A percentile compares a stretch with the other conserved stretches of the same genome.
Evolutionary conservation across 164 flowering plant species (phyloP).

Genomic region (Litsea cubeba): DNA sequence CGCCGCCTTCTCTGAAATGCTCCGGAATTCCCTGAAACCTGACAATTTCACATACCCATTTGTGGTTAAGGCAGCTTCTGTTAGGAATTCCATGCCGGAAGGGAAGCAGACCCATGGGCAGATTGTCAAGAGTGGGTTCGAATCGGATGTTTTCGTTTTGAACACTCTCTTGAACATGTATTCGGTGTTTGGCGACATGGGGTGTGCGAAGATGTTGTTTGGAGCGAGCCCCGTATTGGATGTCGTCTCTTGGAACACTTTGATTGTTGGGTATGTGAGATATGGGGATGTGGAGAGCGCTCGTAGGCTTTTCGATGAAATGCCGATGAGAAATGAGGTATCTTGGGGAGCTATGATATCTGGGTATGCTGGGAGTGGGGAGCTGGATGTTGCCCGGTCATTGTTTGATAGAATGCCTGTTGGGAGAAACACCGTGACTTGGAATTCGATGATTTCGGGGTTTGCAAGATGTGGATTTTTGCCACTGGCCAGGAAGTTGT

Average conservation of each 20-base stretch:
- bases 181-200: constrained; percentile 11
- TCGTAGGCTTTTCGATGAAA: constrained; percentile 26
- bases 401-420: constrained; percentile 28
- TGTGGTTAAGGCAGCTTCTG: constrained; percentile 17
- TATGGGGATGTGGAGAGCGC: constrained; percentile 24
- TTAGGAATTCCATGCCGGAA: neutral
- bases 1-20: constrained; percentile 15
- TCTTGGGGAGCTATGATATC: constrained; percentile 33
- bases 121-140: constrained; percentile 13
- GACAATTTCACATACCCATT: constrained; percentile 28
- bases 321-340: constrained; percentile 28
- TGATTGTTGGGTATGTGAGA: constrained; percentile 31
- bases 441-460: constrained; percentile 32
- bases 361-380: constrained; percentile 26
- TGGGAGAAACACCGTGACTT: constrained; percentile 16
- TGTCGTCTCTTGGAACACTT: constrained; percentile 33
- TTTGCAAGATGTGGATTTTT: constrained; percentile 19
- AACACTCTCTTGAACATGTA: constrained; percentile 23
- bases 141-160: constrained; percentile 15
- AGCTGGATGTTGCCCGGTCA: constrained; percentile 26
- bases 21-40: constrained; percentile 9
- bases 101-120: constrained; percentile 24
- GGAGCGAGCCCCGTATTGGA: constrained; percentile 14
- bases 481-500: constrained; percentile 17
- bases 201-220: constrained; percentile 22